Conservation (phyloP, 768 basidiomycete genomes). For the Termitomyces eurrhizus region DNA sequence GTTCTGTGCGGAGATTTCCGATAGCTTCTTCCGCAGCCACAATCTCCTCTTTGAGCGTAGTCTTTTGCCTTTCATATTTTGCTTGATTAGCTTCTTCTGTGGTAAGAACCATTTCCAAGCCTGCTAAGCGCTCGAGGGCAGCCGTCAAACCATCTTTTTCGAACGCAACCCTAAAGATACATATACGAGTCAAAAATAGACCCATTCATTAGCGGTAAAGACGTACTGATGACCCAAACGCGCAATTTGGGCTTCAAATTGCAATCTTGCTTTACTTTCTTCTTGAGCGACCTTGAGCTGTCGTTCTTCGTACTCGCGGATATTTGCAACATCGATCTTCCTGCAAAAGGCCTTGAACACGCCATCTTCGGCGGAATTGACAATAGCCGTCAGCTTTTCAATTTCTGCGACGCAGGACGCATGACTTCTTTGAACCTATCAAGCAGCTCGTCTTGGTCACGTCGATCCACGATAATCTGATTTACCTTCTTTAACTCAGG, state of each 20-base stretch:
- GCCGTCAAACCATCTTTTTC: constrained; percentile 70
- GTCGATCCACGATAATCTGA: neutral
- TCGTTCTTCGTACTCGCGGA: constrained; percentile 91
- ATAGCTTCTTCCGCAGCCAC: constrained; percentile 52
- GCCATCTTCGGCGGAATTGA: constrained; percentile 78
- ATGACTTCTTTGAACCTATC: constrained; percentile 53
- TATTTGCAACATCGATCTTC: constrained; percentile 72
- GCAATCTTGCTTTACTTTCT: constrained; percentile 78
- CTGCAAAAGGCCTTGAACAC: constrained; percentile 77
- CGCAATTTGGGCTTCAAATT: constrained; percentile 83
- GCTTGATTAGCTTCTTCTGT: constrained; percentile 52
- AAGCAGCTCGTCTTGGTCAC: neutral
- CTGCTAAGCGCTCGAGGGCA: constrained; percentile 58
- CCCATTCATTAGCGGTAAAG: constrained; percentile 8
- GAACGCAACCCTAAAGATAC: constrained; percentile 61
- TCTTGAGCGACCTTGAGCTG: constrained; percentile 87
- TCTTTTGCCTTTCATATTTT: constrained; percentile 53
- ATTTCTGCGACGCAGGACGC: constrained; percentile 51
- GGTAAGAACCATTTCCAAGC: constrained; percentile 46
- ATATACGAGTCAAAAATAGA: neutral
- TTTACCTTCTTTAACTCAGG: constrained; percentile 72
- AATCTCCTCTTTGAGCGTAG: constrained; percentile 56
- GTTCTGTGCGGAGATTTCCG: constrained; percentile 53
- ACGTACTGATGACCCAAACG: constrained; percentile 81
- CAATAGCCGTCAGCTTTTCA: constrained; percentile 44